These are phyloP conservation scores for Nothophaeocryptopus gaeumannii DNA, from an alignment of 2,329 filamentous ascomycete genomes.

Conservation along the genomic window DNA sequence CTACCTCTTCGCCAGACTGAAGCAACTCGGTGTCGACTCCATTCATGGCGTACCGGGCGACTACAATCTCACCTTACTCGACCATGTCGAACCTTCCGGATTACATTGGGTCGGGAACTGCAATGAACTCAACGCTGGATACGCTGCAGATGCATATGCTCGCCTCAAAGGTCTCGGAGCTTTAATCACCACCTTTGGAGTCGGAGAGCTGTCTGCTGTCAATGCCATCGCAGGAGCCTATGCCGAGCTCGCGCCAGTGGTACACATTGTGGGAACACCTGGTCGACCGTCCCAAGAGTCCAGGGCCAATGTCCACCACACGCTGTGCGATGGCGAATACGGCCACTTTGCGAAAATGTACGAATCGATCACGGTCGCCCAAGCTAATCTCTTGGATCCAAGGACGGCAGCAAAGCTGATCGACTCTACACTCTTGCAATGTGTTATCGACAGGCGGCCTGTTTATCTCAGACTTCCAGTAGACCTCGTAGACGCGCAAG, in stretches of 20 bases:
- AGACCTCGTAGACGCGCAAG: slow-evolving; percentile 13
- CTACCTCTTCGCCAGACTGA: slow-evolving; percentile 13
- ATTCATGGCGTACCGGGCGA: slow-evolving; percentile 51
- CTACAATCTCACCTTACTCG: slow-evolving; percentile 51
- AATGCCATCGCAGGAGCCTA: slow-evolving; percentile 46
- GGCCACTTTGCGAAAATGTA: slow-evolving; percentile 18
- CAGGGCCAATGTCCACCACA: slow-evolving; percentile 6
- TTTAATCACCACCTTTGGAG: slow-evolving; percentile 60
- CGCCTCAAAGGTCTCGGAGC: slow-evolving; percentile 34
- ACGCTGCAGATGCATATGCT: slow-evolving; percentile 16
- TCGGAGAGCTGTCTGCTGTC: slow-evolving; percentile 51
- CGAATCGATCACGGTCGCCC: slow-evolving; percentile 18
- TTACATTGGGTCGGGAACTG: slow-evolving; percentile 53
- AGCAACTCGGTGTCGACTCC: slow-evolving; percentile 11
- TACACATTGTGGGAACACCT: slow-evolving; percentile 41
- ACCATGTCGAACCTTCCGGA: slow-evolving; percentile 55
- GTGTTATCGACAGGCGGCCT: slow-evolving; percentile 10
- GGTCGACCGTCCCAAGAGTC: slow-evolving; percentile 8
- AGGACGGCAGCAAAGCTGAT: slow-evolving; percentile 1
- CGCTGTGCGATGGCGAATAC: slow-evolving; percentile 14
- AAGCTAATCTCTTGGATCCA: slow-evolving; percentile 18
- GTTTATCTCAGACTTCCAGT: slow-evolving; percentile 17
- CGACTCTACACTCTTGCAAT: slow-evolving; percentile 13
- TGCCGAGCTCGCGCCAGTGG: slow-evolving; percentile 44
- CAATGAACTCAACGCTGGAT: slow-evolving; percentile 16